Evolutionary conservation across 495 filamentous ascomycete species (phyloP).

Genomic region (Venustampulla echinocandica): DNA sequence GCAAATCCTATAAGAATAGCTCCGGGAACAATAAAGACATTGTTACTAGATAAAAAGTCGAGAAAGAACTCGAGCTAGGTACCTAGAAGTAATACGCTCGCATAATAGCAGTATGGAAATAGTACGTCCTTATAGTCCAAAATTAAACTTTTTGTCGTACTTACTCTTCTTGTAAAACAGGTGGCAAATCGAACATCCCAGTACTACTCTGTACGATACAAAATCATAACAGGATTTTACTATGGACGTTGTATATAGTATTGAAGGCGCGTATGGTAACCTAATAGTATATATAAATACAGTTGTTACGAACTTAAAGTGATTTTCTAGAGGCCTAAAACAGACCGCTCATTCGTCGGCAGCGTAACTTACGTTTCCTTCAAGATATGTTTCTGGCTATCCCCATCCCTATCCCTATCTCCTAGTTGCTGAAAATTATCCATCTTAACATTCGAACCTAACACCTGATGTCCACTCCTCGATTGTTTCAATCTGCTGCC

Average conservation of each 20-base stretch:
- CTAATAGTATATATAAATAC: constrained; percentile 1
- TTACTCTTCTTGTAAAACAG: background rate
- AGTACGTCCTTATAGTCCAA: background rate
- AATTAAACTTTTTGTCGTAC: background rate
- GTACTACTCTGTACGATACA: background rate
- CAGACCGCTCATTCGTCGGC: too few species aligned
- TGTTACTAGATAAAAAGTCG: constrained; percentile 1
- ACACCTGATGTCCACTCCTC: too few species aligned
- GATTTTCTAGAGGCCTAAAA: constrained; percentile 2
- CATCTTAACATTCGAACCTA: too few species aligned
- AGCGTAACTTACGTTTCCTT: too few species aligned
- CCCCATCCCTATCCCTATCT: too few species aligned
- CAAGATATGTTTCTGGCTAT: too few species aligned
- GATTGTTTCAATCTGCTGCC: too few species aligned
- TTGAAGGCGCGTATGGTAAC: background rate
- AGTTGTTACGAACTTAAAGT: background rate
- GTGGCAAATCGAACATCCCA: background rate
- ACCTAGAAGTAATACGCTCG: background rate
- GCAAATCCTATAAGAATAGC: constrained; percentile 3
- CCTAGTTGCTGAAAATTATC: too few species aligned
- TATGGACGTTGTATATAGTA: background rate
- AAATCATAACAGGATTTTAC: constrained; percentile 1
- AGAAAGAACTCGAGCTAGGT: constrained; percentile 2
- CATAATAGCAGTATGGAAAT: background rate
- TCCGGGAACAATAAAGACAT: constrained; percentile 3